A percentile compares a stretch with the other conserved stretches of the same genome.
phyloP scores from a whole-genome alignment of 805 yeast species.

The Cyberlindnera suaveolens region DNA sequence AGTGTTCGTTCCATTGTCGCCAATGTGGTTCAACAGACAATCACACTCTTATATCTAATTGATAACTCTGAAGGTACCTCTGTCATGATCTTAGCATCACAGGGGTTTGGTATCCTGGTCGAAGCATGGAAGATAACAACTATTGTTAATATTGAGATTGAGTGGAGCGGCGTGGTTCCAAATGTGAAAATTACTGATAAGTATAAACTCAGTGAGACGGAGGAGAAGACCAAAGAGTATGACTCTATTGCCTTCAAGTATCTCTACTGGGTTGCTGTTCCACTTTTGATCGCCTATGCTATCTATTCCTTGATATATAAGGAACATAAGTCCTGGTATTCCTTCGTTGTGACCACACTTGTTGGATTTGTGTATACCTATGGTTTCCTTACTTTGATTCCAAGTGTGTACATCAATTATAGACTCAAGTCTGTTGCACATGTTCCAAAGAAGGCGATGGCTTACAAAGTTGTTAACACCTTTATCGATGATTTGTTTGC shows the following conservation, averaged over 20 bases:
- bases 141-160: slow-evolving; percentile 26
- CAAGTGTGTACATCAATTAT: slow-evolving; percentile 35
- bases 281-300: slow-evolving; percentile 31
- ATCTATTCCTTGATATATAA: slow-evolving; percentile 31
- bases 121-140: slow-evolving; percentile 40
- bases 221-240: slow-evolving; percentile 34
- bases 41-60: slow-evolving; percentile 31
- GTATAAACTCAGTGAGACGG: slow-evolving; percentile 30
- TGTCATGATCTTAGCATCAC: slow-evolving; percentile 30
- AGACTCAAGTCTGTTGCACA: slow-evolving; percentile 37
- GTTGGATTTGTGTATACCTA: slow-evolving; percentile 37
- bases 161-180: slow-evolving; percentile 19
- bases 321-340: slow-evolving; percentile 37
- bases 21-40: slow-evolving; percentile 33
- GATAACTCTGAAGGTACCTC: slow-evolving; percentile 35
- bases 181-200: slow-evolving; percentile 26
- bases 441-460: slow-evolving; percentile 35
- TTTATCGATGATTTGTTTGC: slow-evolving; percentile 36
- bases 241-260: slow-evolving; percentile 35
- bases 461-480: slow-evolving; percentile 35
- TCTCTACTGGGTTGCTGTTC: slow-evolving; percentile 30
- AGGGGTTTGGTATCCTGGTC: slow-evolving; percentile 31
- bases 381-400: slow-evolving; percentile 34
- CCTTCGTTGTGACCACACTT: slow-evolving; percentile 32
- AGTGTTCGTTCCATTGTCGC: slow-evolving; percentile 33